Conservation (phyloP, 164 flowering plant species). For the Echeveria elegans region DNA sequence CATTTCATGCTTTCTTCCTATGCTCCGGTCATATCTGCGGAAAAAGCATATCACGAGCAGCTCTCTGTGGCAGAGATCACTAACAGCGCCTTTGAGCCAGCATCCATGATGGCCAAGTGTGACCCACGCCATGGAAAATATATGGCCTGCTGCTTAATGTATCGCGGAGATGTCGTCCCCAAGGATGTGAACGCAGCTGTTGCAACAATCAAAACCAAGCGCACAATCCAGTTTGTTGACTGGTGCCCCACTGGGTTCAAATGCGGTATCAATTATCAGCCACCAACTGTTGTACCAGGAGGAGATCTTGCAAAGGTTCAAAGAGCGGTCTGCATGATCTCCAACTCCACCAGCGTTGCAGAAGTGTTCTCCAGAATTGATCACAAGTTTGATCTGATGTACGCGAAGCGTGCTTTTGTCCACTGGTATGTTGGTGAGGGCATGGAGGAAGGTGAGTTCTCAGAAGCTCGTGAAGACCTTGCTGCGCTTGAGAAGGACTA, state of each 20-base stretch:
- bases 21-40: slow-evolving; percentile 52
- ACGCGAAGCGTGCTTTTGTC: slow-evolving; percentile 42
- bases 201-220: slow-evolving; percentile 54
- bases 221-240: slow-evolving; percentile 54
- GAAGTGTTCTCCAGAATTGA: slow-evolving; percentile 51
- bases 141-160: slow-evolving; percentile 57
- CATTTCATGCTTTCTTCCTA: slow-evolving; percentile 58
- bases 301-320: slow-evolving; percentile 58
- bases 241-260: slow-evolving; percentile 64
- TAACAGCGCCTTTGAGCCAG: slow-evolving; percentile 51
- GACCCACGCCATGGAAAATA: slow-evolving; percentile 56
- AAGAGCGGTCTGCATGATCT: slow-evolving; percentile 50
- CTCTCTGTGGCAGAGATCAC: slow-evolving; percentile 60
- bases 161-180: slow-evolving; percentile 54
- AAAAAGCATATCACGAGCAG: slow-evolving; percentile 48
- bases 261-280: slow-evolving; percentile 58
- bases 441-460: slow-evolving; percentile 54
- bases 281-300: slow-evolving; percentile 56
- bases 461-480: slow-evolving; percentile 45
- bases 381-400: slow-evolving; percentile 54
- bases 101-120: slow-evolving; percentile 59
- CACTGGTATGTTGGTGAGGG: slow-evolving; percentile 57
- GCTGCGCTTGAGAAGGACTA: slow-evolving; percentile 45
- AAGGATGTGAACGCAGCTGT: slow-evolving; percentile 60
- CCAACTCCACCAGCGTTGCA: slow-evolving; percentile 45